Percentiles rank a stretch among this genome's conserved stretches.
phyloP scores from a whole-genome alignment of 352 stramenopile species.

The Pilasporangium apinafurcum region DNA sequence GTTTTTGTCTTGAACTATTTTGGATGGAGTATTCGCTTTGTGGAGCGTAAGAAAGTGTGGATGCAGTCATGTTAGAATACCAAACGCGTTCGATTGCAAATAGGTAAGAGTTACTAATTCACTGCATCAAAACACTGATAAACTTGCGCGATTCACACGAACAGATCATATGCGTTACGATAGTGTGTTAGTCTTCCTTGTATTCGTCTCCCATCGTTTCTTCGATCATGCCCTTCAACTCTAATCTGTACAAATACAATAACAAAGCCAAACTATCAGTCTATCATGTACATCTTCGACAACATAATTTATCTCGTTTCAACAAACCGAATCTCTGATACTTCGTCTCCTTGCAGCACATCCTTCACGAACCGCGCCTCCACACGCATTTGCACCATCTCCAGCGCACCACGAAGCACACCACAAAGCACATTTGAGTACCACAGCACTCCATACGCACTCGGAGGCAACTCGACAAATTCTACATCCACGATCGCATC shows the following conservation, averaged over 20 bases:
- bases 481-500: constrained; percentile 26
- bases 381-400: constrained; percentile 92
- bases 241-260: constrained; percentile 25
- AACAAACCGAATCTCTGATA: constrained; percentile 74
- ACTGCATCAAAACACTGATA: no score
- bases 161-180: no score
- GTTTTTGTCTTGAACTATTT: no score
- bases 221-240: constrained; percentile 88
- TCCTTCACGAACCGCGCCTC: constrained; percentile 84
- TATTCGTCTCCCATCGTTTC: constrained; percentile 86
- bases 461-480: constrained; percentile 87
- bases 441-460: constrained; percentile 86
- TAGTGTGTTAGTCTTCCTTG: constrained; percentile 83
- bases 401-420: constrained; percentile 92
- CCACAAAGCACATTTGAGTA: constrained; percentile 97
- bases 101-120: no score
- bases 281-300: not conserved
- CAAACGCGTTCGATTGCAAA: no score
- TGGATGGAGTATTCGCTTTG: no score
- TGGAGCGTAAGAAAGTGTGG: no score
- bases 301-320: not conserved
- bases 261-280: not conserved
- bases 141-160: no score
- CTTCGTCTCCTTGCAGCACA: constrained; percentile 78
- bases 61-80: no score